These are phyloP conservation scores for Claviceps sp. DNA, from an alignment of 2,329 filamentous ascomycete species.

Conservation along the genomic window DNA sequence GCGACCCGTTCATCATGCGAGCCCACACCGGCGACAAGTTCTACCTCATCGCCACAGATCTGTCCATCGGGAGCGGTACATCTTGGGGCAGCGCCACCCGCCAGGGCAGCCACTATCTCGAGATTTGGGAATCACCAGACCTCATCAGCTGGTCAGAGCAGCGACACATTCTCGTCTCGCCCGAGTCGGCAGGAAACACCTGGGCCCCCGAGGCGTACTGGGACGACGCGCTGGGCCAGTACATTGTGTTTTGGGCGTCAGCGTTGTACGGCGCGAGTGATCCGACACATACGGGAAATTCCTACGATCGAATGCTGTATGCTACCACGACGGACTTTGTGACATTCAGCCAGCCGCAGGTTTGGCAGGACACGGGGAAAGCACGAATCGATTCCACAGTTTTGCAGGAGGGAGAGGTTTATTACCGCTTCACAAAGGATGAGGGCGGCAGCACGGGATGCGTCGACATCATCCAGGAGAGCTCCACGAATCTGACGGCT, in stretches of 20 bases:
- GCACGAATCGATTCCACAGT: neutral
- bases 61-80: conserved; percentile 2
- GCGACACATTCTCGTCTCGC: neutral
- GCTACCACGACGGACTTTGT: neutral
- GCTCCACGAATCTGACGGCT: neutral
- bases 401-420: neutral
- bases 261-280: neutral
- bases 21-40: conserved; percentile 2
- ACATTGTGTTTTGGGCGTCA: conserved; percentile 1
- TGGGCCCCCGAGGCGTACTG: conserved; percentile 1
- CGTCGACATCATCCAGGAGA: neutral
- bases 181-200: neutral
- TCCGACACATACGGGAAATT: neutral
- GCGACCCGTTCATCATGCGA: conserved; percentile 1
- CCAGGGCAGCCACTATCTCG: neutral
- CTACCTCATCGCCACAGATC: conserved; percentile 1
- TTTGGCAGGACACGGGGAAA: neutral
- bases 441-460: neutral
- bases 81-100: neutral
- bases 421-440: conserved; percentile 2
- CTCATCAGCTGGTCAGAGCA: conserved; percentile 1
- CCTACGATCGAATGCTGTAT: neutral
- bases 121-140: conserved; percentile 1
- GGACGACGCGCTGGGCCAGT: neutral
- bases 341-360: neutral